Evolutionary conservation across 2,329 filamentous ascomycete genomes (phyloP), one percentile per base, ranked within the genome.

Genomic region (Curvularia sp.): DNA sequence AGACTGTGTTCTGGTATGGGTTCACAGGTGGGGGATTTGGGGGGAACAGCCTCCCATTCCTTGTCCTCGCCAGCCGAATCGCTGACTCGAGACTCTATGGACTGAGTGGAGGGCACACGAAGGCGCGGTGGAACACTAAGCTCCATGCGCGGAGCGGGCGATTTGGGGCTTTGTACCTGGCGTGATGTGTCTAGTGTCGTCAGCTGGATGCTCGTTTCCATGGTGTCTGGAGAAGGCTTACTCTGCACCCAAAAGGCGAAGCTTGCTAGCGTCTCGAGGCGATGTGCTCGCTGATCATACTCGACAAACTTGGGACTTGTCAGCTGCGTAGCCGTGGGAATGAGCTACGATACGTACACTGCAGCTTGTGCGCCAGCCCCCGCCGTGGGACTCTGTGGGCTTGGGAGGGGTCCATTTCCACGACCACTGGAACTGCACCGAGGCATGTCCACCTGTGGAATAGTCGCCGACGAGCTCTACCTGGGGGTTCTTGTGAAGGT

Each of bases 321-420:
- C 47, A 76, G 69, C 55, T 42, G 50, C 46, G 53, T 48, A 35
- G 38, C 7, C 15, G 20, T 8, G n/a, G 28, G 33, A 41, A 42
- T 18, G 15, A 39, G 26, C 13, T 26, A 22, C 79, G 85, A 33
- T 55, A 62, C 82, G 26, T 58, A 92, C 89, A 76, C 92, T 97
- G 83, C 95, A 98, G 69, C 89, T 91, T 74, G 96, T 98, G 73
- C 92, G 91, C 94, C 95, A 99, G 44, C 95, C 95, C 57, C 93
- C 92, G 30, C 91, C 91, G 70, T 87, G 87, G 74, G 97, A 93
- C 73, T 97, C 93, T 15, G 81, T 80, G 13, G 81, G 72, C 82
- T 92, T 96, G 38, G 95, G 95, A 8, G 95, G 92, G 74, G 90
- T 92, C 93, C 94, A 99, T 82, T 90, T 95, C 95, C 95, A 99